Conservation (phyloP, 2,329 filamentous ascomycete species). For the Colletotrichum sojae region DNA sequence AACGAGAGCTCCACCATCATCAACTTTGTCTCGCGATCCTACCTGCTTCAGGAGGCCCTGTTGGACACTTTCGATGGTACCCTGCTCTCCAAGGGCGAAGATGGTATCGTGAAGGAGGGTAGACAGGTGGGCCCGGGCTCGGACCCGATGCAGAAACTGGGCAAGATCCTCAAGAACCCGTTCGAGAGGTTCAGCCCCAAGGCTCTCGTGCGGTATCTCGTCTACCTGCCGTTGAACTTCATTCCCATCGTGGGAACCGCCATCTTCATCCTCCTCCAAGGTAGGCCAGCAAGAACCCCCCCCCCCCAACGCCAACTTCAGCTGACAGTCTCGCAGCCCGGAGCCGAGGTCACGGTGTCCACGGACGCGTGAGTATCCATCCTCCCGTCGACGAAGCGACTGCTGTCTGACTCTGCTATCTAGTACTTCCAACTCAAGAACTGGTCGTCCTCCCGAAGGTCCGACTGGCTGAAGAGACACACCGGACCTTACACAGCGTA, state of each 20-base stretch:
- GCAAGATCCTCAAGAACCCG: slow-evolving; percentile 70
- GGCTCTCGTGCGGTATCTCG: slow-evolving; percentile 81
- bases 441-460: slow-evolving; percentile 77
- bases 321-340: slow-evolving; percentile 45
- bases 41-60: slow-evolving; percentile 85
- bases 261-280: slow-evolving; percentile 84
- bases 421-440: slow-evolving; percentile 94
- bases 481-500: slow-evolving; percentile 86
- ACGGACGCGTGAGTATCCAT: slow-evolving; percentile 64
- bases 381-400: not conserved
- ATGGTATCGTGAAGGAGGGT: slow-evolving; percentile 78
- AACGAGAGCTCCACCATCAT: slow-evolving; percentile 73
- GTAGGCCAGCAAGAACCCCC: slow-evolving; percentile 52
- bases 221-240: slow-evolving; percentile 93
- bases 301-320: slow-evolving; percentile 29
- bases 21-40: slow-evolving; percentile 73
- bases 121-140: slow-evolving; percentile 77
- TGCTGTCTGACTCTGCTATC: slow-evolving; percentile 33
- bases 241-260: slow-evolving; percentile 90
- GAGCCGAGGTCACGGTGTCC: slow-evolving; percentile 63
- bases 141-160: slow-evolving; percentile 70
- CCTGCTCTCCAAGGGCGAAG: slow-evolving; percentile 65
- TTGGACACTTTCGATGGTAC: slow-evolving; percentile 91
- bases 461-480: slow-evolving; percentile 79
- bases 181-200: slow-evolving; percentile 70